A percentile compares a stretch with the other conserved stretches of the same genome.
These are phyloP conservation scores for Hirsutella rhossiliensis DNA, from an alignment of 2,329 filamentous ascomycete genomes.

Conservation along the genomic window DNA sequence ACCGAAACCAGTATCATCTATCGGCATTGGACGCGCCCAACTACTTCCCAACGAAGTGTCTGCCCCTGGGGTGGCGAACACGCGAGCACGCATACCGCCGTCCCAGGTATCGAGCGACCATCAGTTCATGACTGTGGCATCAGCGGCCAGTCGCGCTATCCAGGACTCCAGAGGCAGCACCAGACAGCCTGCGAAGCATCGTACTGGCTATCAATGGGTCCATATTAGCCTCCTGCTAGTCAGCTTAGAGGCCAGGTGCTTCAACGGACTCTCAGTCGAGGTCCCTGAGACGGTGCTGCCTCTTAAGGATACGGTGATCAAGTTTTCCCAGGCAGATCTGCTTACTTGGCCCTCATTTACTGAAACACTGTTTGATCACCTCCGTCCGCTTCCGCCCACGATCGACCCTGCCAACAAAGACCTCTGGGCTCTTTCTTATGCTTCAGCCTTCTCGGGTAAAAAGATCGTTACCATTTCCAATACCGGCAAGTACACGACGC, in stretches of 20 bases:
- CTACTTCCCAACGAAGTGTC: neutral
- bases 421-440: too few relatives aligned
- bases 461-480: too few relatives aligned
- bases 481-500: too few relatives aligned
- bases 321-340: too few relatives aligned
- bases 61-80: neutral
- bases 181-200: slow-evolving; percentile 1
- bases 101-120: neutral
- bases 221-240: slow-evolving; percentile 2
- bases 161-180: neutral
- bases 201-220: too few relatives aligned
- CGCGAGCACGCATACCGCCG: neutral
- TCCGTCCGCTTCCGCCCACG: too few relatives aligned
- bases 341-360: too few relatives aligned
- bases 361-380: too few relatives aligned
- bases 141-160: slow-evolving; percentile 1
- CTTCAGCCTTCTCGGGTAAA: too few relatives aligned
- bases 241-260: slow-evolving; percentile 2
- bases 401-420: too few relatives aligned
- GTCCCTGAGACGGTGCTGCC: slow-evolving; percentile 3
- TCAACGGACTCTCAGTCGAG: slow-evolving; percentile 3
- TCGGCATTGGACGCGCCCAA: neutral
- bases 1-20: too few relatives aligned
- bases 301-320: slow-evolving; percentile 2
- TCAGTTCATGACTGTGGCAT: slow-evolving; percentile 1